Evolutionary conservation across 2,329 filamentous ascomycete species (phyloP).

Genomic region (Huntiella abstrusa): DNA sequence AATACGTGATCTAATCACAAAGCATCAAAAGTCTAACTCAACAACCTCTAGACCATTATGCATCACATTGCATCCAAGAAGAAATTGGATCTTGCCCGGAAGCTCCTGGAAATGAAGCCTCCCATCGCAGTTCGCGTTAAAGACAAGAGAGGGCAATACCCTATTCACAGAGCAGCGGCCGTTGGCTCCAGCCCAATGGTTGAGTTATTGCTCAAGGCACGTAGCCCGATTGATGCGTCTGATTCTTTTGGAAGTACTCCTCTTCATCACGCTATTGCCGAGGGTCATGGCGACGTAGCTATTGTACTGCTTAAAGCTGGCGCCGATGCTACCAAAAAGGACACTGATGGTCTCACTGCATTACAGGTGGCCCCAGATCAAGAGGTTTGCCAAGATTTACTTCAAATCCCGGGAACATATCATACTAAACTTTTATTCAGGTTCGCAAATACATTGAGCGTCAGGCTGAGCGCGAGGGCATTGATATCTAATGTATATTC

Average conservation of each 20-base stretch:
- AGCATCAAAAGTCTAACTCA: not conserved
- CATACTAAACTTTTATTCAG: conserved; percentile 20
- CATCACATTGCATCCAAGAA: conserved; percentile 86
- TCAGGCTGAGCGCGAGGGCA: conserved; percentile 66
- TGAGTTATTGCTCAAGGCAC: conserved; percentile 54
- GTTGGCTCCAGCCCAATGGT: conserved; percentile 79
- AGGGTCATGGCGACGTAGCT: conserved; percentile 67
- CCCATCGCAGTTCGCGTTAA: conserved; percentile 59
- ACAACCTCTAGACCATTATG: conserved; percentile 49
- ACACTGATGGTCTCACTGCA: conserved; percentile 49
- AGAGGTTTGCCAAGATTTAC: conserved; percentile 34
- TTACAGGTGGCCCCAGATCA: conserved; percentile 72
- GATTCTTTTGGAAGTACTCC: conserved; percentile 74
- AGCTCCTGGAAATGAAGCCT: conserved; percentile 51
- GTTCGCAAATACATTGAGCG: conserved; percentile 60
- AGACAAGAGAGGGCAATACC: conserved; percentile 73
- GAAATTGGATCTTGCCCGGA: conserved; percentile 63
- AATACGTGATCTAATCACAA: not conserved
- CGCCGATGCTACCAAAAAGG: conserved; percentile 62
- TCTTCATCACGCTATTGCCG: conserved; percentile 70
- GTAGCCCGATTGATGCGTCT: conserved; percentile 65
- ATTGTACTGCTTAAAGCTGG: conserved; percentile 67
- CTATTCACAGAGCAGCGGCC: conserved; percentile 80
- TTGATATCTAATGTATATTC: conserved; percentile 20
- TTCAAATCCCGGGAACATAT: not conserved